phyloP scores from a whole-genome alignment of 2,329 filamentous ascomycete species.

The Teratosphaeria zuluensis region DNA sequence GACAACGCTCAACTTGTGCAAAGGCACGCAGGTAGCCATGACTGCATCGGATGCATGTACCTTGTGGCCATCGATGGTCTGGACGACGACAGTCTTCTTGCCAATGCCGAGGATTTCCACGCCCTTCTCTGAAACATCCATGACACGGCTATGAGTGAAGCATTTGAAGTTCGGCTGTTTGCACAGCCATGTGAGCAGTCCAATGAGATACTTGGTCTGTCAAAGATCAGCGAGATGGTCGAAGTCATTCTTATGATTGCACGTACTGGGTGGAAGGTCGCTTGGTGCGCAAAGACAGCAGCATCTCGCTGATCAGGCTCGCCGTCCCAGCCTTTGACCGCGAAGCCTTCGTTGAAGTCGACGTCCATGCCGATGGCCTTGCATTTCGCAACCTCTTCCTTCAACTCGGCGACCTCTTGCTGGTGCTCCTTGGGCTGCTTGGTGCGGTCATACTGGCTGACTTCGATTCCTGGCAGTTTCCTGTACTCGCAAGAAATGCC shows the following conservation, averaged over 20 bases:
- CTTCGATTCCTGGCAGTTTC: constrained; percentile 38
- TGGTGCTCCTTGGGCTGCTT: constrained; percentile 31
- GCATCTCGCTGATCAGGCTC: constrained; percentile 43
- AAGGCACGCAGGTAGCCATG: constrained; percentile 45
- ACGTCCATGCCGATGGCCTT: constrained; percentile 35
- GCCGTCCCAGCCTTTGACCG: constrained; percentile 44
- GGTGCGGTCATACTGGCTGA: constrained; percentile 40
- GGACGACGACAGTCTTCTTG: constrained; percentile 37
- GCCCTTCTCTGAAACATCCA: constrained; percentile 41
- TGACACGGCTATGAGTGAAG: constrained; percentile 43
- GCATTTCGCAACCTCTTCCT: constrained; percentile 38
- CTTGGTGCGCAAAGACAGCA: constrained; percentile 39
- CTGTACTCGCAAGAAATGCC: constrained; percentile 50
- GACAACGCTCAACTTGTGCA: constrained; percentile 46
- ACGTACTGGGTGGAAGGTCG: constrained; percentile 35
- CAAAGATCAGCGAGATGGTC: background rate
- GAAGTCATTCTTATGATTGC: constrained; percentile 27
- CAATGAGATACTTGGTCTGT: constrained; percentile 43
- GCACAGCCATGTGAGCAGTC: constrained; percentile 43
- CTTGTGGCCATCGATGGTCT: constrained; percentile 38
- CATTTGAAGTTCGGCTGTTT: constrained; percentile 45
- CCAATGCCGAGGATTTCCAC: constrained; percentile 24
- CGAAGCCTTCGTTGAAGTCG: constrained; percentile 35
- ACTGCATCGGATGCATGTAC: constrained; percentile 42
- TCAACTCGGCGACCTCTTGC: constrained; percentile 37